A percentile compares a stretch with the other conserved stretches of the same genome.
phyloP scores from a whole-genome alignment of 805 yeast species.

The Cyberlindnera mrakii region DNA sequence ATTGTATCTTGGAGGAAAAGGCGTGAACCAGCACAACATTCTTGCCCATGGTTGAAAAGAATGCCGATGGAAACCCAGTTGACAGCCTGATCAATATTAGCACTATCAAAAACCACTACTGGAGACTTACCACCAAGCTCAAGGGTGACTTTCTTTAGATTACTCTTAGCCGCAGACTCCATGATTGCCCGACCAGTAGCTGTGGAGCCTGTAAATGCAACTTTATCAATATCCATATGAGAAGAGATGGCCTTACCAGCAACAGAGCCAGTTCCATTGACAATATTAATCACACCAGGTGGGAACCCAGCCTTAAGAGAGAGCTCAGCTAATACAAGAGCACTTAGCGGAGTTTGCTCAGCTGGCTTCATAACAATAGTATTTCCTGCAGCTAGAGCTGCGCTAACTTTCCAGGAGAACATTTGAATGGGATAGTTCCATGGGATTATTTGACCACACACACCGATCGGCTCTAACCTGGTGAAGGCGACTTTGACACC shows the following conservation, averaged over 20 bases:
- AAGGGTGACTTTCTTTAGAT: constrained; percentile 55
- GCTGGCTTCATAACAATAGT: constrained; percentile 67
- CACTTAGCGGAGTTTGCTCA: constrained; percentile 67
- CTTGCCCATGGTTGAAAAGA: constrained; percentile 58
- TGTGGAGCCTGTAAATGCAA: constrained; percentile 62
- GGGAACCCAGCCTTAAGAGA: constrained; percentile 68
- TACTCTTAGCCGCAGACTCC: constrained; percentile 59
- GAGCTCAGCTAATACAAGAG: constrained; percentile 54
- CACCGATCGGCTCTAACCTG: constrained; percentile 70
- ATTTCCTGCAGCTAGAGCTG: constrained; percentile 71
- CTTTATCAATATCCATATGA: constrained; percentile 50
- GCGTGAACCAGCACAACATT: constrained; percentile 63
- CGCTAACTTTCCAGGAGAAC: constrained; percentile 73
- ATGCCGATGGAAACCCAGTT: constrained; percentile 64
- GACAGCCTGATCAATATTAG: constrained; percentile 56
- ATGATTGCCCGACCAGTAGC: constrained; percentile 61
- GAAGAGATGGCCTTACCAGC: constrained; percentile 62
- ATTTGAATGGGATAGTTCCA: constrained; percentile 80
- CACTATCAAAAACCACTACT: constrained; percentile 51
- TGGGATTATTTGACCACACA: constrained; percentile 70
- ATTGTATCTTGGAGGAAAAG: constrained; percentile 48
- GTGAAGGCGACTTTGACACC: constrained; percentile 56
- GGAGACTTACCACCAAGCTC: constrained; percentile 74
- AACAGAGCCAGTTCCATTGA: constrained; percentile 60
- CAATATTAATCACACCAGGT: constrained; percentile 64